These are phyloP conservation scores for Rhodomyrtus tomentosa DNA, from an alignment of 345 rosid genomes.

Conservation along the genomic window DNA sequence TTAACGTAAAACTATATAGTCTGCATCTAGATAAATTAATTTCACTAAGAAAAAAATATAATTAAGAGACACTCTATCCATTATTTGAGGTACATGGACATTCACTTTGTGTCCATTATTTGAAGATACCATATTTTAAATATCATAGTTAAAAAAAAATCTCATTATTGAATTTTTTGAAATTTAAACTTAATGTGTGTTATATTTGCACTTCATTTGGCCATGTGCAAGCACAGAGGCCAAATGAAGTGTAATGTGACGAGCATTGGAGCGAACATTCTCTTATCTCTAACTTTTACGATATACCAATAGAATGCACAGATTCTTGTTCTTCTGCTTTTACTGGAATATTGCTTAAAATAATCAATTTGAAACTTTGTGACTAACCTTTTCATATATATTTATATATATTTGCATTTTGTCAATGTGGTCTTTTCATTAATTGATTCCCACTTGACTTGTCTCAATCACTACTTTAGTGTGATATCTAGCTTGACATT, in stretches of 20 bases:
- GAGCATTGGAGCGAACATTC: too few relatives aligned
- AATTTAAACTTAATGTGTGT: too few relatives aligned
- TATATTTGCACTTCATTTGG: too few relatives aligned
- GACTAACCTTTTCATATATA: background rate
- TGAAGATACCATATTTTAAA: background rate
- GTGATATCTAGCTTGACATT: background rate
- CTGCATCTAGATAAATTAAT: background rate
- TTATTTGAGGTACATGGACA: background rate
- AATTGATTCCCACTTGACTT: background rate
- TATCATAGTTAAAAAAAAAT: too few relatives aligned
- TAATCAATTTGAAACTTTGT: background rate
- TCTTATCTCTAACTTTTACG: too few relatives aligned
- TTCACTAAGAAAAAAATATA: background rate
- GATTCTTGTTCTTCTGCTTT: too few relatives aligned
- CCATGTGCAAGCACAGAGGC: too few relatives aligned
- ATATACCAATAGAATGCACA: background rate
- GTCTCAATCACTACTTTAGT: background rate
- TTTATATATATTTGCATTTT: background rate
- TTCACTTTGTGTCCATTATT: background rate
- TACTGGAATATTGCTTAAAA: too few relatives aligned
- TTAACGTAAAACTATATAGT: too few relatives aligned
- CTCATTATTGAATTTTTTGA: too few relatives aligned
- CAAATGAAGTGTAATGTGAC: too few relatives aligned
- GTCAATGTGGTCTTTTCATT: background rate
- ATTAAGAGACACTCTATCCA: background rate